Evolutionary conservation across 2,329 filamentous ascomycete species (phyloP).

Genomic region (Aaosphaeria pasadenensis): DNA sequence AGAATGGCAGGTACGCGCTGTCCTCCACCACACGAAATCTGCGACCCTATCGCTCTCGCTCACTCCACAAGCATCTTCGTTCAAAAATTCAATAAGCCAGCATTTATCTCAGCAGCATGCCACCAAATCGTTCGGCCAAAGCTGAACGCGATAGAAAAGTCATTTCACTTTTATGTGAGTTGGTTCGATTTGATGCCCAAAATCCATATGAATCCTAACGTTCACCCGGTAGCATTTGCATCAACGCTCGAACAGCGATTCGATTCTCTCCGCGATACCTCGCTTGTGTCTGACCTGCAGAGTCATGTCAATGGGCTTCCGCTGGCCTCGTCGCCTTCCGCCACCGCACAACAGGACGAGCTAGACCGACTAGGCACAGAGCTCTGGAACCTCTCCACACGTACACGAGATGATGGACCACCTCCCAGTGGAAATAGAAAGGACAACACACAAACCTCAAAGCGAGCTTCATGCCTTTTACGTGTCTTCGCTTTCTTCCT

Average conservation of each 20-base stretch:
- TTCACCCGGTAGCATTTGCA: conserved; percentile 27
- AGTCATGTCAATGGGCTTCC: conserved; percentile 43
- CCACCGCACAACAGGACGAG: conserved; percentile 40
- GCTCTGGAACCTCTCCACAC: conserved; percentile 67
- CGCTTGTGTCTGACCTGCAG: conserved; percentile 34
- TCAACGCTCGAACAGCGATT: conserved; percentile 22
- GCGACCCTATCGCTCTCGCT: no score
- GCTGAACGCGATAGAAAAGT: conserved; percentile 36
- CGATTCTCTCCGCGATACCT: conserved; percentile 10
- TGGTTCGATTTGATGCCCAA: no score
- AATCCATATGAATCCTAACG: no score
- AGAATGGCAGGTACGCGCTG: no score
- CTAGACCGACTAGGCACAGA: conserved; percentile 56
- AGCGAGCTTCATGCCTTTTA: conserved; percentile 29
- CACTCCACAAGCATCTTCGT: no score
- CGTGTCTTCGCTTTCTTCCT: conserved; percentile 65
- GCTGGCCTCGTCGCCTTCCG: conserved; percentile 15
- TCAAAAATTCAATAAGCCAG: no score
- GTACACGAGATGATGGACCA: conserved; percentile 36
- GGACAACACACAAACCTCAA: conserved; percentile 17
- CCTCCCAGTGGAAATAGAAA: conserved; percentile 26
- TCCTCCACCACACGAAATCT: no score
- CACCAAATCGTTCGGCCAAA: conserved; percentile 16
- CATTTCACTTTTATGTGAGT: conserved; percentile 28
- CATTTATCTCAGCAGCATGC: conserved; percentile 14